Evolutionary conservation across 148 eudicot genomes (phyloP).

Genomic region (Tetragonia tetragonoides): DNA sequence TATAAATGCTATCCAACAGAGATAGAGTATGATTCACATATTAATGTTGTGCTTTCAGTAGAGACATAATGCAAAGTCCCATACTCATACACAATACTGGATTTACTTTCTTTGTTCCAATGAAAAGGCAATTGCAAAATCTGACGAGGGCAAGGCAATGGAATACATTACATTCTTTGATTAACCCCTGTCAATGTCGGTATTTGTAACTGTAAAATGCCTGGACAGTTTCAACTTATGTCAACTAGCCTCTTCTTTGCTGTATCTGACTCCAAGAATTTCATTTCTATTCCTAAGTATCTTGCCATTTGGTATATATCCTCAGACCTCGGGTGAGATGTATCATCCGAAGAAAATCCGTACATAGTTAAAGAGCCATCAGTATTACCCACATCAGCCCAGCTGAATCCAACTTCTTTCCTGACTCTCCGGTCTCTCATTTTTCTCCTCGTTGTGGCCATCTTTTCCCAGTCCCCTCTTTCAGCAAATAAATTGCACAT

Average conservation of each 20-base stretch:
- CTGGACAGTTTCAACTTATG: too few species aligned
- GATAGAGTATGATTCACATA: too few species aligned
- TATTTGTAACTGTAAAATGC: too few species aligned
- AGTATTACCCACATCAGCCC: conserved; percentile 68
- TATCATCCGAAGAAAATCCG: conserved; percentile 78
- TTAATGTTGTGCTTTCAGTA: too few species aligned
- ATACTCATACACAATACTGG: too few species aligned
- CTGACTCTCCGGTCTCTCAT: conserved; percentile 74
- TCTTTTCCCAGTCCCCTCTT: conserved; percentile 84
- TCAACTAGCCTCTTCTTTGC: neutral
- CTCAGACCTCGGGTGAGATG: conserved; percentile 54
- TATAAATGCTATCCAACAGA: too few species aligned
- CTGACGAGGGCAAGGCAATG: neutral
- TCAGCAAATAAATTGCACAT: conserved; percentile 87
- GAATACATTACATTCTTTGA: neutral
- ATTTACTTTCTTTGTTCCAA: neutral
- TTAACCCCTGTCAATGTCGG: too few species aligned
- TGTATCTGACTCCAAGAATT: conserved; percentile 37
- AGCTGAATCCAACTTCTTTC: conserved; percentile 89
- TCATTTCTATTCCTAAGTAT: conserved; percentile 63
- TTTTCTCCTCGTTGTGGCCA: conserved; percentile 54
- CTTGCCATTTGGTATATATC: conserved; percentile 65
- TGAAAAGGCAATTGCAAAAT: neutral
- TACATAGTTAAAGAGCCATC: conserved; percentile 48
- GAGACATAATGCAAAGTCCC: too few species aligned